Base-by-base conservation (phyloP, 1,284 basidiomycete genomes). In the Entoloma clypeatum region DNA sequence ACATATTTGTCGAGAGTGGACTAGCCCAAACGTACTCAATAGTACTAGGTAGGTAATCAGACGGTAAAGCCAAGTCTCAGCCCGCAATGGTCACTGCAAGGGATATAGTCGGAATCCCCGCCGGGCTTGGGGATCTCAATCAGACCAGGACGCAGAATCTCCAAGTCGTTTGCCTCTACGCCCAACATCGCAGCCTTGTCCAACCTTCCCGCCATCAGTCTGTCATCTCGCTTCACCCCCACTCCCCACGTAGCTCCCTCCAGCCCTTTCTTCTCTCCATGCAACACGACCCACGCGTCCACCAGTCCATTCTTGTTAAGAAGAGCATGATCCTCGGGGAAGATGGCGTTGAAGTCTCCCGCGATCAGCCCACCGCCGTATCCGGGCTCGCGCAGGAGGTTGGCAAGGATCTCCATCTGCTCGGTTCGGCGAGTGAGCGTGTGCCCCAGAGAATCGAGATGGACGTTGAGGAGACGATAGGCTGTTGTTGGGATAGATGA, bases 311-410 rank as follows among this genome's bases (percentile, higher is more conserved):
- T 52, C 46, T 63, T 53, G 39, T 64, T 59, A 48, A 69, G 30
- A 43, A 70, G 64, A 19, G 1, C 49, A 41, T 62, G 21, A 51
- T 69, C 67, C 37, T 58, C 52, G 41, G 60, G 60, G 50, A 41
- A 47, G 52, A 65, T 64, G 25, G 66, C 60, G 50, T 68, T 67
- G 59, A 69, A 69, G 58, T 69, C 67, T 7, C 67, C 67, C n/a
- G 65, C 67, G 29, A 70, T 64, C 28, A 71, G 7, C 3, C 68
- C 64, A 17, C 65, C 59, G 34, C 54, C 30, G 55, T 65, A 67
- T 55, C 63, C 57, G 5, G 58, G 58, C 59, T 68, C 65, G 49
- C 59, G 63, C 43, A 69, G 61, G 53, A 66, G 13, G 50, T 49
- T 38, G 33, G 62, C 59, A 8, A 67, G 54, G n/a, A 62, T 56